Base-by-base conservation (phyloP, 2,329 filamentous ascomycete species). In the Nigrograna mackinnonii region DNA sequence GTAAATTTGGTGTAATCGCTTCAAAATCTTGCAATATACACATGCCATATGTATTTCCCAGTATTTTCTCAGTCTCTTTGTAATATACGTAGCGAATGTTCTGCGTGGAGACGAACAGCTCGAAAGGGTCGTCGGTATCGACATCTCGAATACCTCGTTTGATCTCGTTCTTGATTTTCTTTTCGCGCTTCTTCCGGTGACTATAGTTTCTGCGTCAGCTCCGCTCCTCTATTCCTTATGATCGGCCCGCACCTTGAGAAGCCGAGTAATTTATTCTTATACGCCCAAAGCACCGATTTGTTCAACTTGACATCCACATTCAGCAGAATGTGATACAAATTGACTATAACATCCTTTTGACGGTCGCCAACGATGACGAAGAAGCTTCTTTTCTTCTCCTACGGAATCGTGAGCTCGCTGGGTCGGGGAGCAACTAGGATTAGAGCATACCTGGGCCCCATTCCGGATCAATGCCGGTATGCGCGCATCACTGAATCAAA, bases 1-100 rank as follows among this genome's bases (percentile, higher is more conserved):
- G 81, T 52, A 96, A 79, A 65, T 99, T 99, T n/a, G 94, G 94
- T 7, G 94, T 99, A 55, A 99, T 82, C 30, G 91, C 94, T 71
- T 99, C 94, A 60, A 99, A 99, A 66, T 99, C 94, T 70, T 99
- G 94, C 56, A 99, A 74, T 52, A 99, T 95, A 68, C 91, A 96
- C 89, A 96, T 96, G 66, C 92, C 92, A 66, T 94, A 99, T 32
- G 94, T 99, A 69, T 97, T 95, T 67, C 94, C 94, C 43, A 97
- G 73, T 64, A 99, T 96, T 78, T 96, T 97, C 63, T 99, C 94
- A 20, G 94, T 97, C 75, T 99, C 94, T 74, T 99, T 99, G 78
- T 99, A 99, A 79, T 96, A 99, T 44, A 94, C 90, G 80, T 99
- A 99, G 70, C 94, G 88, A 67, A 99, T 96, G 70, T 96, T 91